Percentiles rank a stretch among this genome's conserved stretches.
Evolutionary conservation across 306 rosid genomes (phyloP).

Genomic region (Betula pendula): DNA sequence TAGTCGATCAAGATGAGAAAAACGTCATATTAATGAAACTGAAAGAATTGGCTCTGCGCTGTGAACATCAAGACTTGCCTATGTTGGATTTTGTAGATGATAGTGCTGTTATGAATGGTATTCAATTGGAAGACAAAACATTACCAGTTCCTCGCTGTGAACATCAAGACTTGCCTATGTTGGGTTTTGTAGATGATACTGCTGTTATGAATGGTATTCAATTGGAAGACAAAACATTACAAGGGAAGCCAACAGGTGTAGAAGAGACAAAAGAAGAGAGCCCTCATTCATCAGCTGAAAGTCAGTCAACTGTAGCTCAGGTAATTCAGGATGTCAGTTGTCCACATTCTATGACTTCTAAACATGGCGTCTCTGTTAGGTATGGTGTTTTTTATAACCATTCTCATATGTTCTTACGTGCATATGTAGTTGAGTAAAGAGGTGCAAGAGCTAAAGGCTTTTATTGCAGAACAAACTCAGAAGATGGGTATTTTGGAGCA

Average conservation of each 20-base stretch:
- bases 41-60: constrained; percentile 42
- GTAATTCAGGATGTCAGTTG: constrained; percentile 27
- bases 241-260: constrained; percentile 10
- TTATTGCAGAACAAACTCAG: constrained; percentile 35
- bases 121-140: not conserved
- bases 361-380: not conserved
- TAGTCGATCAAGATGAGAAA: constrained; percentile 44
- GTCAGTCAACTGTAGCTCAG: constrained; percentile 35
- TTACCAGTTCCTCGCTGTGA: constrained; percentile 19
- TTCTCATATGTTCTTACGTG: constrained; percentile 5
- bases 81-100: constrained; percentile 19
- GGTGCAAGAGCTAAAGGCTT: constrained; percentile 48
- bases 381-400: not conserved
- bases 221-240: constrained; percentile 5
- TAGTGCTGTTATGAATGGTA: not conserved
- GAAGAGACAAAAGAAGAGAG: constrained; percentile 38
- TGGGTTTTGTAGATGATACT: constrained; percentile 21
- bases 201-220: not conserved
- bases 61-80: constrained; percentile 32
- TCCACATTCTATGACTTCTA: not conserved
- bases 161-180: constrained; percentile 25
- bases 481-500: constrained; percentile 48
- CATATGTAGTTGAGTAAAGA: constrained; percentile 51
- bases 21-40: constrained; percentile 44
- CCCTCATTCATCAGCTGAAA: constrained; percentile 24